Conservation (phyloP, 345 rosid species). For the Gossypioides kirkii region DNA sequence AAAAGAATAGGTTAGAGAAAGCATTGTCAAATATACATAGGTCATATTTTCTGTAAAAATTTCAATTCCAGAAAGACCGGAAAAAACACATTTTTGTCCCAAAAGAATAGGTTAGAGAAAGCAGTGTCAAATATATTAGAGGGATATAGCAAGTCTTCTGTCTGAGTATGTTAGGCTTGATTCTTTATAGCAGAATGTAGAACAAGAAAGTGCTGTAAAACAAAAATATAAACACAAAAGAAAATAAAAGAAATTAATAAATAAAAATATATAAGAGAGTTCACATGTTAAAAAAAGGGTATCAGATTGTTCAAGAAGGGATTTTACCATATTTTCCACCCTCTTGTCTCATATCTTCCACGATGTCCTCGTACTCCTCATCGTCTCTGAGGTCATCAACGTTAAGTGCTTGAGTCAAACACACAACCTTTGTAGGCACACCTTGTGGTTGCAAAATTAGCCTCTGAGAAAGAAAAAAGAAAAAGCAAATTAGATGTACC, state of each 20-base stretch:
- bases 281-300: not conserved
- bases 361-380: conserved; percentile 83
- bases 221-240: conserved; percentile 68
- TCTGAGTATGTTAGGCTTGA: conserved; percentile 60
- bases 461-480: conserved; percentile 38
- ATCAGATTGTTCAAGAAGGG: conserved; percentile 20
- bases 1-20: conserved; percentile 6
- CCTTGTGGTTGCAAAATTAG: conserved; percentile 74
- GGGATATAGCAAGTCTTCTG: conserved; percentile 70
- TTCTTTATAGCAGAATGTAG: conserved; percentile 70
- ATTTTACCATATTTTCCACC: conserved; percentile 82
- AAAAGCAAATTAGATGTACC: not conserved
- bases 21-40: conserved; percentile 25
- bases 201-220: conserved; percentile 69
- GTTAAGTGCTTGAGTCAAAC: conserved; percentile 82
- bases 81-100: not conserved
- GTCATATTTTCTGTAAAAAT: too few relatives aligned
- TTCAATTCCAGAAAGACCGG: too few relatives aligned
- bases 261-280: conserved; percentile 17
- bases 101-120: conserved; percentile 7
- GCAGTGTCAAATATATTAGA: conserved; percentile 27
- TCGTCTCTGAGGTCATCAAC: conserved; percentile 79
- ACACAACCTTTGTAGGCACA: conserved; percentile 75
- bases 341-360: conserved; percentile 88
- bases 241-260: conserved; percentile 42